These are phyloP conservation scores for Mariannaea elegans DNA, from an alignment of 2,329 filamentous ascomycete genomes.

Conservation along the genomic window DNA sequence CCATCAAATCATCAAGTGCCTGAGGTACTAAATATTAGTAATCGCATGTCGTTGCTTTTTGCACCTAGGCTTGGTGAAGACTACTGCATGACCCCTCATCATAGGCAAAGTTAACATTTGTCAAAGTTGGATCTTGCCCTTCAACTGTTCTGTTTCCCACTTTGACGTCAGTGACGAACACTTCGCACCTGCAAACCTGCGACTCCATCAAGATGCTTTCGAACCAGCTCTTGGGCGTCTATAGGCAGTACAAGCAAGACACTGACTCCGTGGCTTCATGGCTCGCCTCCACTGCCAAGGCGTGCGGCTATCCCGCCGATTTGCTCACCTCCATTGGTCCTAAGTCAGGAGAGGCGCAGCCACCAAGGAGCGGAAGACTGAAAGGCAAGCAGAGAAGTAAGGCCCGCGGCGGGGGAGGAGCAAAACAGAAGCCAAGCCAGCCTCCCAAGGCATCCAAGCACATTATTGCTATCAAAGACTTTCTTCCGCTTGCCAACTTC, in stretches of 20 bases:
- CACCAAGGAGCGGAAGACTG: slow-evolving; percentile 30
- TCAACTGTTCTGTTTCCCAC: too few species aligned
- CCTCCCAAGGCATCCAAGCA: background rate
- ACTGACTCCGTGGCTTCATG: slow-evolving; percentile 51
- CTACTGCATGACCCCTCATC: too few species aligned
- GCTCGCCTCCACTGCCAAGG: slow-evolving; percentile 52
- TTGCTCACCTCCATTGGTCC: slow-evolving; percentile 18
- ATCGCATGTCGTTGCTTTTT: too few species aligned
- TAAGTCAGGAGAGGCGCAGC: background rate
- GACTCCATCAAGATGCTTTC: slow-evolving; percentile 32
- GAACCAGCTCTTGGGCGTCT: slow-evolving; percentile 39
- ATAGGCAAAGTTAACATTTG: too few species aligned
- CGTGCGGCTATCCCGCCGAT: slow-evolving; percentile 42
- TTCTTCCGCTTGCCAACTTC: slow-evolving; percentile 47
- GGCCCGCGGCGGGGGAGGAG: too few species aligned
- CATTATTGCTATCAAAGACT: slow-evolving; percentile 46
- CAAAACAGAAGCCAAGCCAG: too few species aligned
- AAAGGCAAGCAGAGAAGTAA: slow-evolving; percentile 39
- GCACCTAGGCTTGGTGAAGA: too few species aligned
- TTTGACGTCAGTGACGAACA: too few species aligned
- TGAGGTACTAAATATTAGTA: too few species aligned
- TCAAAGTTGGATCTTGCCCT: too few species aligned
- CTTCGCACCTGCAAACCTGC: too few species aligned
- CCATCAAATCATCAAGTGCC: too few species aligned
- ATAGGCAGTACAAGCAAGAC: slow-evolving; percentile 53